phyloP scores from a whole-genome alignment of 208 protist species.

The Crithidia brevicula region DNA sequence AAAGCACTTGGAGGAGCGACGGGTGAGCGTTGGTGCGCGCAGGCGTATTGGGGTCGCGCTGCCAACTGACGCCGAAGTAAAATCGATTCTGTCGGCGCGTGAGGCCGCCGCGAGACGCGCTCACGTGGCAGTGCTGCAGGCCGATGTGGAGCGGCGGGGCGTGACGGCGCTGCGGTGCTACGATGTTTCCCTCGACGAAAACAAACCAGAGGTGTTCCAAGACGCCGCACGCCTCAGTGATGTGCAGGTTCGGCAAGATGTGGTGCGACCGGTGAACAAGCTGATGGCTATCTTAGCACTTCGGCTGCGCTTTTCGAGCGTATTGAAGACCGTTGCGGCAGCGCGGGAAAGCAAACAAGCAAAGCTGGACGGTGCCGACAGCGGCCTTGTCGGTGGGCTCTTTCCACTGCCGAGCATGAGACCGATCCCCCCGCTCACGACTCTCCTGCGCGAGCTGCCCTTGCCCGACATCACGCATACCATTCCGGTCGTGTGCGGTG shows the following conservation, averaged over 20 bases:
- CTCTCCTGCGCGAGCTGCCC: conserved; percentile 6
- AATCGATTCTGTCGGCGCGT: conserved; percentile 6
- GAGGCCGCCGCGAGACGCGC: background rate
- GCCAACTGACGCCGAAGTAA: conserved; percentile 15
- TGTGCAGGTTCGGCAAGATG: conserved; percentile 30
- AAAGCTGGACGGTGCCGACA: background rate
- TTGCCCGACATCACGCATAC: conserved; percentile 5
- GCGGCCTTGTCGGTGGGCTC: background rate
- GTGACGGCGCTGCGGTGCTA: conserved; percentile 16
- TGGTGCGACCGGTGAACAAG: conserved; percentile 31
- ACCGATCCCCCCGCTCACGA: conserved; percentile 10
- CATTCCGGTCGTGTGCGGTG: background rate
- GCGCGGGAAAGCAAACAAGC: background rate
- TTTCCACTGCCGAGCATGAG: background rate
- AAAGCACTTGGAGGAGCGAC: conserved; percentile 2
- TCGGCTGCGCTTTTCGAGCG: conserved; percentile 24
- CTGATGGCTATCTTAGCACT: conserved; percentile 37
- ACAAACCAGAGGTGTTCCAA: background rate
- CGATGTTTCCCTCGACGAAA: conserved; percentile 4
- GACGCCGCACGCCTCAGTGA: conserved; percentile 24
- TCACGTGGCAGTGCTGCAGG: conserved; percentile 6
- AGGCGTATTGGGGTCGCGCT: conserved; percentile 1
- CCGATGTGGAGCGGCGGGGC: conserved; percentile 7
- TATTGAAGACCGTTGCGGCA: conserved; percentile 8
- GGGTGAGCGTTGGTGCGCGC: background rate